phyloP scores from a whole-genome alignment of 2,329 filamentous ascomycete species.

The Shiraia sp. region DNA sequence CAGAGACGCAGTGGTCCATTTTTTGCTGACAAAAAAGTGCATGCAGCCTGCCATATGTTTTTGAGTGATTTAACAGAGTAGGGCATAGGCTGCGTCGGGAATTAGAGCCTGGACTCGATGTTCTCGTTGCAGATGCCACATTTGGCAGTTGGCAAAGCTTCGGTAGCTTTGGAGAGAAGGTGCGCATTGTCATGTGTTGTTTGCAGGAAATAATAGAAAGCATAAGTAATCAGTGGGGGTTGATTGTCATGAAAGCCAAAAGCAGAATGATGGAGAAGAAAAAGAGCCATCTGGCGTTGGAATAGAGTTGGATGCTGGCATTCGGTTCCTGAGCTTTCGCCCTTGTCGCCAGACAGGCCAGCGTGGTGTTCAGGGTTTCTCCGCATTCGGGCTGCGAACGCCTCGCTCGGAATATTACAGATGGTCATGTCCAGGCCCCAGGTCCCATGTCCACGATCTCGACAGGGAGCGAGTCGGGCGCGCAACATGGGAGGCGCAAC shows the following conservation, averaged over 20 bases:
- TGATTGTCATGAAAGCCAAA: too few species aligned
- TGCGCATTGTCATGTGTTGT: too few species aligned
- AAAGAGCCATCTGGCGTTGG: conserved; percentile 37
- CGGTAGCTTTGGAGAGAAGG: too few species aligned
- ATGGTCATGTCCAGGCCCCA: conserved; percentile 43
- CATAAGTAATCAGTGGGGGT: too few species aligned
- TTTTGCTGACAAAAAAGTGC: conserved; percentile 20
- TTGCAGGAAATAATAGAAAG: too few species aligned
- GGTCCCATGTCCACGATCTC: conserved; percentile 44
- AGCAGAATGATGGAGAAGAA: too few species aligned
- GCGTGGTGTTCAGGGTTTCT: conserved; percentile 42
- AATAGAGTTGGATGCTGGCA: conserved; percentile 42
- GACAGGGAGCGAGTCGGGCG: conserved; percentile 27
- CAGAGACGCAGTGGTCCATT: conserved; percentile 25
- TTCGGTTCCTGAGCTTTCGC: conserved; percentile 43
- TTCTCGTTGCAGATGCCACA: too few species aligned
- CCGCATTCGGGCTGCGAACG: conserved; percentile 43
- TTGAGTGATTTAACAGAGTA: conserved; percentile 11
- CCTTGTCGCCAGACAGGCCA: conserved; percentile 41
- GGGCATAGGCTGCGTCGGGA: conserved; percentile 9
- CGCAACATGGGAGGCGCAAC: conserved; percentile 24
- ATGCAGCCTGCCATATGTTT: conserved; percentile 24
- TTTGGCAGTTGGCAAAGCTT: too few species aligned
- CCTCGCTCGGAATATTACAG: conserved; percentile 43
- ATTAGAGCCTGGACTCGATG: conserved; percentile 6